These are phyloP conservation scores for Leptosphaerulina australis DNA, from an alignment of 2,329 filamentous ascomycete genomes.

Conservation along the genomic window DNA sequence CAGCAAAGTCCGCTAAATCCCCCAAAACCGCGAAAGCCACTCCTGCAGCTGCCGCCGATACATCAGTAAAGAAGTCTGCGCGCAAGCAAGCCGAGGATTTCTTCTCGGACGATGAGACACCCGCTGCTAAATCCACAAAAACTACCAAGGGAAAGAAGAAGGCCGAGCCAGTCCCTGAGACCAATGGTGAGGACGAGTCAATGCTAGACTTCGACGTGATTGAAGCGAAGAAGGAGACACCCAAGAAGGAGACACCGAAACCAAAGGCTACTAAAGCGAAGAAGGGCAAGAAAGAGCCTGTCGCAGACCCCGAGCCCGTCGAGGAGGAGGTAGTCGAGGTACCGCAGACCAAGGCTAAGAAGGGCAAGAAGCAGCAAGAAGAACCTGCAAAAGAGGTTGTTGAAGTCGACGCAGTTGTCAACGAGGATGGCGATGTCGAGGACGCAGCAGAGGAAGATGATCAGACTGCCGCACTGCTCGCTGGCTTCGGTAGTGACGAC, in stretches of 20 bases:
- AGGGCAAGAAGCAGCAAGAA: slow-evolving; percentile 27
- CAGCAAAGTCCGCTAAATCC: slow-evolving; percentile 25
- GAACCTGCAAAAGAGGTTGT: slow-evolving; percentile 29
- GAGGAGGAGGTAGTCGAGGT: slow-evolving; percentile 20
- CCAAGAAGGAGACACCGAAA: slow-evolving; percentile 25
- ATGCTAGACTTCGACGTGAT: slow-evolving; percentile 20
- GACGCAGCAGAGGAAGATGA: slow-evolving; percentile 49
- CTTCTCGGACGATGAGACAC: slow-evolving; percentile 37
- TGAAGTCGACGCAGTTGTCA: slow-evolving; percentile 22
- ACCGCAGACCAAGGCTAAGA: slow-evolving; percentile 28
- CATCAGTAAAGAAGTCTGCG: slow-evolving; percentile 31
- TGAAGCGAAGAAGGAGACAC: slow-evolving; percentile 21
- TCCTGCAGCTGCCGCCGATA: slow-evolving; percentile 28
- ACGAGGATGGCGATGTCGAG: slow-evolving; percentile 23
- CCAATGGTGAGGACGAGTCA: slow-evolving; percentile 19
- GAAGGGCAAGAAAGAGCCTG: slow-evolving; percentile 29
- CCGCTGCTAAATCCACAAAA: slow-evolving; percentile 29
- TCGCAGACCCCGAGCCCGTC: slow-evolving; percentile 21
- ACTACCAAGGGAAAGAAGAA: slow-evolving; percentile 51
- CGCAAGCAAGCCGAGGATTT: slow-evolving; percentile 48
- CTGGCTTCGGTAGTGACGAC: slow-evolving; percentile 57
- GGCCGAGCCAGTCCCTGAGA: slow-evolving; percentile 29
- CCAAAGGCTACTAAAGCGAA: slow-evolving; percentile 35
- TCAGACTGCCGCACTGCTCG: slow-evolving; percentile 58
- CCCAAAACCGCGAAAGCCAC: slow-evolving; percentile 32